Percentiles rank a stretch among this genome's conserved stretches.
Evolutionary conservation across 2,329 filamentous ascomycete genomes (phyloP).

Genomic region (Pseudogymnoascus sp.): DNA sequence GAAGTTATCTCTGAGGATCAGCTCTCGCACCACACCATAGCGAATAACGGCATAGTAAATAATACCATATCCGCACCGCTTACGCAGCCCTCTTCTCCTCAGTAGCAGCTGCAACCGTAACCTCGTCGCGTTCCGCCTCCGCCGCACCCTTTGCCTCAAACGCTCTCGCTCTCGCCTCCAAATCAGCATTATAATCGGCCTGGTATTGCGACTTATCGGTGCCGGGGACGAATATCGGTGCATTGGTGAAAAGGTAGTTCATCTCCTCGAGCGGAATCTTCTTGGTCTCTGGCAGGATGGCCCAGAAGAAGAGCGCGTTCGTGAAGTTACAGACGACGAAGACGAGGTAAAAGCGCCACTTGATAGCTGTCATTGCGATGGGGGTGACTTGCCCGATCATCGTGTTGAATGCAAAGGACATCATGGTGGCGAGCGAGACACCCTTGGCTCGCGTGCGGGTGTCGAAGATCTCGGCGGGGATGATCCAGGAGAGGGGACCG

Average conservation of each 20-base stretch:
- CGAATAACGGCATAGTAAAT: neutral
- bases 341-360: slow-evolving; percentile 45
- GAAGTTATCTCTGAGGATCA: neutral
- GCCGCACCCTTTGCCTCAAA: slow-evolving; percentile 43
- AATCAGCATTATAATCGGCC: slow-evolving; percentile 39
- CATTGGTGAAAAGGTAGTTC: slow-evolving; percentile 58
- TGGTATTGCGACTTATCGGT: slow-evolving; percentile 46
- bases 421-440: slow-evolving; percentile 68
- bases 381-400: slow-evolving; percentile 65
- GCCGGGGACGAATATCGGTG: slow-evolving; percentile 54
- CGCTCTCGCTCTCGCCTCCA: slow-evolving; percentile 52
- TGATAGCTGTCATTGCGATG: slow-evolving; percentile 41
- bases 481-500: slow-evolving; percentile 57
- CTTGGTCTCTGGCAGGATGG: slow-evolving; percentile 58
- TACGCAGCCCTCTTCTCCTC: neutral
- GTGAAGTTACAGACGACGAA: slow-evolving; percentile 63
- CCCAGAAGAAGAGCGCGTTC: slow-evolving; percentile 61
- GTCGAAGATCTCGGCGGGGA: slow-evolving; percentile 68
- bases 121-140: neutral
- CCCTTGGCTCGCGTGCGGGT: slow-evolving; percentile 67
- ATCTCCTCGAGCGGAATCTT: slow-evolving; percentile 60
- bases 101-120: neutral
- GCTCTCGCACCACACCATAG: neutral
- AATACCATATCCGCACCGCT: neutral
- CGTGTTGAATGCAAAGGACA: slow-evolving; percentile 66